Evolutionary conservation across 2,329 filamentous ascomycete genomes (phyloP).

Genomic region (Byssoonygena ceratinophila): DNA sequence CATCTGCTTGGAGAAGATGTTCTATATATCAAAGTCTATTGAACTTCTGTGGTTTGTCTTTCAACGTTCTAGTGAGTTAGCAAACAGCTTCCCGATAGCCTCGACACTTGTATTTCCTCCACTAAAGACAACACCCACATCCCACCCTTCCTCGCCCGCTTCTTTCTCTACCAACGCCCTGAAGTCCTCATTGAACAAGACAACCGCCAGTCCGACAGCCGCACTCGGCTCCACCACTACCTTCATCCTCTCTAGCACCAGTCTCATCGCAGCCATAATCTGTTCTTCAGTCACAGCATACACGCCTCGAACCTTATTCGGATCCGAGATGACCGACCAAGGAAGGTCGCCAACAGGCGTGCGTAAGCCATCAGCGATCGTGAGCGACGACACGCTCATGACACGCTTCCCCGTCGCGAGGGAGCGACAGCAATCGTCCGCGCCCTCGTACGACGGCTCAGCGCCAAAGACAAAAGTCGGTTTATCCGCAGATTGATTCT

Average conservation of each 20-base stretch:
- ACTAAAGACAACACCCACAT: constrained; percentile 51
- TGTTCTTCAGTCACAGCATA: constrained; percentile 69
- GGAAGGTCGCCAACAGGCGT: constrained; percentile 69
- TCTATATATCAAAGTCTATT: neutral
- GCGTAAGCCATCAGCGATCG: constrained; percentile 78
- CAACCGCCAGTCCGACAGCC: constrained; percentile 72
- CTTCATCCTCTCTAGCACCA: constrained; percentile 83
- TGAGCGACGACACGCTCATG: constrained; percentile 59
- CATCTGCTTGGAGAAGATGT: no score
- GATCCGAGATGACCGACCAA: constrained; percentile 66
- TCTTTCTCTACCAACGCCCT: constrained; percentile 52
- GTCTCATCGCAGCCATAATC: constrained; percentile 62
- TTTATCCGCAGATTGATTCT: neutral
- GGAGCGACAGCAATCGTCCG: constrained; percentile 68
- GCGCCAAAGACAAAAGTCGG: constrained; percentile 60
- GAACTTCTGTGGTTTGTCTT: no score
- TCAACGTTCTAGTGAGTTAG: neutral
- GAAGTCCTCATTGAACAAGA: constrained; percentile 78
- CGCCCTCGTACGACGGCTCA: constrained; percentile 72
- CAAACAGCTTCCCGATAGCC: constrained; percentile 48
- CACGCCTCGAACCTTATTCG: constrained; percentile 58
- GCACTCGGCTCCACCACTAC: constrained; percentile 80
- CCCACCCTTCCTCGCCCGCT: constrained; percentile 63
- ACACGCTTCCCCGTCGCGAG: constrained; percentile 56
- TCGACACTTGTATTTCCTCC: constrained; percentile 58